Evolutionary conservation across 306 rosid species (phyloP).

Genomic region (Arachis stenosperma): DNA sequence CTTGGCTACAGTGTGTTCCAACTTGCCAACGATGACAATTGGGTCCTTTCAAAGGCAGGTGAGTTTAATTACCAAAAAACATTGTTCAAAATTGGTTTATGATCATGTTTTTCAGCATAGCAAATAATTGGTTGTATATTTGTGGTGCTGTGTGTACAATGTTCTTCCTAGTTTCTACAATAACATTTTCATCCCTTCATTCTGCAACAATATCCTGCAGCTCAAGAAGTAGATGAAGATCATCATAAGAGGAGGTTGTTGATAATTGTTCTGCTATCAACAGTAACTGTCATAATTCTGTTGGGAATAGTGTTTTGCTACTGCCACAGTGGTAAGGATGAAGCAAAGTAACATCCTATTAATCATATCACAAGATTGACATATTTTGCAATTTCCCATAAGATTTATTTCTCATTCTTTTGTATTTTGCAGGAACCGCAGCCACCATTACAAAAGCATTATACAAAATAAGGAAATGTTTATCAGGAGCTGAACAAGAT

Average conservation of each 20-base stretch:
- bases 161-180: constrained; percentile 13
- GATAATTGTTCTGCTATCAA: constrained; percentile 39
- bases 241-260: constrained; percentile 36
- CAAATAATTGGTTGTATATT: too few relatives aligned
- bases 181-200: constrained; percentile 20
- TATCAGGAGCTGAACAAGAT: constrained; percentile 33
- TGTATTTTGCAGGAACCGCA: constrained; percentile 20
- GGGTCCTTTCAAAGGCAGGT: constrained; percentile 59
- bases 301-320: constrained; percentile 41
- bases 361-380: constrained; percentile 3
- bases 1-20: constrained; percentile 60
- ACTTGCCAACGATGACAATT: constrained; percentile 55
- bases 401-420: neutral
- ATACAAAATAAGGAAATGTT: constrained; percentile 26
- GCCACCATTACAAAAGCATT: constrained; percentile 21
- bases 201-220: constrained; percentile 37
- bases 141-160: neutral
- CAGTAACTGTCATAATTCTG: constrained; percentile 27
- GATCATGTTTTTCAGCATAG: neutral
- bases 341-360: neutral
- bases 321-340: constrained; percentile 35
- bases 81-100: neutral
- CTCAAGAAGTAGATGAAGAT: constrained; percentile 36
- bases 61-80: neutral
- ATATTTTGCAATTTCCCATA: neutral